Evolutionary conservation across 306 rosid species (phyloP).

Genomic region (Pueraria montana): DNA sequence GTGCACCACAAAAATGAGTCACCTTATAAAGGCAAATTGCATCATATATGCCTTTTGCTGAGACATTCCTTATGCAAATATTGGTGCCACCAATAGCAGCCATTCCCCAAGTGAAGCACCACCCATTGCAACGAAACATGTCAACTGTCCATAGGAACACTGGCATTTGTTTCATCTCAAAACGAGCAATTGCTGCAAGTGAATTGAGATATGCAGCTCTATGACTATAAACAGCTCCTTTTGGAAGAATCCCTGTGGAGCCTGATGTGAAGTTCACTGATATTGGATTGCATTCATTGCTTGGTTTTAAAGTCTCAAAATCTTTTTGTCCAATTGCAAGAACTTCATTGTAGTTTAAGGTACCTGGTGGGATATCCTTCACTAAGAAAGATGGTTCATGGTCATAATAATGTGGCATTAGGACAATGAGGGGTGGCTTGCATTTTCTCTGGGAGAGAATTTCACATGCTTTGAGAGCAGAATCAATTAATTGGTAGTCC

Average conservation of each 20-base stretch:
- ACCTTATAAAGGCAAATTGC: conserved; percentile 66
- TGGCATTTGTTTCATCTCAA: conserved; percentile 50
- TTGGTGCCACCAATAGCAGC: conserved; percentile 87
- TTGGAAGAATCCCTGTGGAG: conserved; percentile 79
- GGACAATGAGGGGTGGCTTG: conserved; percentile 68
- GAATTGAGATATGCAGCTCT: conserved; percentile 79
- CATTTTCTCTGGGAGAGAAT: conserved; percentile 45
- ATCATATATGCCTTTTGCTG: conserved; percentile 62
- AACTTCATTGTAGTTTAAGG: conserved; percentile 56
- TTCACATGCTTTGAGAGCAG: conserved; percentile 57
- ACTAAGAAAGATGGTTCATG: conserved; percentile 24
- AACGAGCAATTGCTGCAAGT: conserved; percentile 60
- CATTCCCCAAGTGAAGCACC: conserved; percentile 89
- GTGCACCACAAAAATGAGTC: conserved; percentile 80
- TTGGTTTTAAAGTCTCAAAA: conserved; percentile 55
- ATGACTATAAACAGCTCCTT: conserved; percentile 86
- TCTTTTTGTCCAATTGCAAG: conserved; percentile 44
- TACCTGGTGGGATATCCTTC: conserved; percentile 50
- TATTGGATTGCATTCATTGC: conserved; percentile 69
- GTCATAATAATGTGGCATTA: conserved; percentile 51
- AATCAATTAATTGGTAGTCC: conserved; percentile 62
- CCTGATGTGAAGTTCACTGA: conserved; percentile 90
- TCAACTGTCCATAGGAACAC: conserved; percentile 95
- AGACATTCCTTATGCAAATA: conserved; percentile 61
- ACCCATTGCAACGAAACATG: conserved; percentile 95